Conservation (phyloP, 2,329 filamentous ascomycete genomes). For the Exophiala bonariae region DNA sequence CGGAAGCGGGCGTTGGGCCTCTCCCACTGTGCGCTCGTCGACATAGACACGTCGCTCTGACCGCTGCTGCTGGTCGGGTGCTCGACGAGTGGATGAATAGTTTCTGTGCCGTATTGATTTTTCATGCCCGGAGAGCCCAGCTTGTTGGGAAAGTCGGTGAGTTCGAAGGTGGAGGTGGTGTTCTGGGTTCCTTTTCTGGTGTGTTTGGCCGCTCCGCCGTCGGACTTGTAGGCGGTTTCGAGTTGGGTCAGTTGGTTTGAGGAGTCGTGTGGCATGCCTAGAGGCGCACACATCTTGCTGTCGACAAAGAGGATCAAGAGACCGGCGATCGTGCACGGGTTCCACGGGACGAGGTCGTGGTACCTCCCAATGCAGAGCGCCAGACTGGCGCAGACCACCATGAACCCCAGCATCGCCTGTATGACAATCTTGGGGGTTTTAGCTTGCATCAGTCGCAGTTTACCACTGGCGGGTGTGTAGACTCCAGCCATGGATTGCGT, state of each 20-base stretch:
- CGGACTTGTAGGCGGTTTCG: too few species aligned
- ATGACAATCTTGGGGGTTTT: conserved; percentile 15
- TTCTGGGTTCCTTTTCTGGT: too few species aligned
- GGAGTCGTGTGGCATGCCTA: too few species aligned
- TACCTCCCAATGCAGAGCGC: conserved; percentile 2
- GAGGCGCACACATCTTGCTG: conserved; percentile 9
- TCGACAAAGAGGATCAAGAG: conserved; percentile 13
- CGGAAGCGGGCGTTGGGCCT: background rate
- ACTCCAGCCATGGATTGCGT: background rate
- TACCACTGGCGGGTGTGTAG: background rate
- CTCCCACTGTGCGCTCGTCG: background rate
- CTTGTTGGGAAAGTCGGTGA: too few species aligned
- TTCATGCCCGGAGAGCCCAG: too few species aligned
- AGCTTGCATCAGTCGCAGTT: conserved; percentile 13
- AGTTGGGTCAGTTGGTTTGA: too few species aligned
- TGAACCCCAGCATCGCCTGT: conserved; percentile 19
- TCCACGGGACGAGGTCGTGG: conserved; percentile 11
- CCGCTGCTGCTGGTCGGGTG: too few species aligned
- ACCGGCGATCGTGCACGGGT: conserved; percentile 25
- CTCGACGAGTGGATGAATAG: too few species aligned
- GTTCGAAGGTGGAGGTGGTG: too few species aligned
- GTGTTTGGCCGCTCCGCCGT: too few species aligned
- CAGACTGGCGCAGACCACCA: conserved; percentile 10
- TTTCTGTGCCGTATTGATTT: too few species aligned
- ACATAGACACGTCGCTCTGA: background rate